Base-by-base conservation (phyloP, 805 yeast genomes). In the Lipomyces yamanashiensis region DNA sequence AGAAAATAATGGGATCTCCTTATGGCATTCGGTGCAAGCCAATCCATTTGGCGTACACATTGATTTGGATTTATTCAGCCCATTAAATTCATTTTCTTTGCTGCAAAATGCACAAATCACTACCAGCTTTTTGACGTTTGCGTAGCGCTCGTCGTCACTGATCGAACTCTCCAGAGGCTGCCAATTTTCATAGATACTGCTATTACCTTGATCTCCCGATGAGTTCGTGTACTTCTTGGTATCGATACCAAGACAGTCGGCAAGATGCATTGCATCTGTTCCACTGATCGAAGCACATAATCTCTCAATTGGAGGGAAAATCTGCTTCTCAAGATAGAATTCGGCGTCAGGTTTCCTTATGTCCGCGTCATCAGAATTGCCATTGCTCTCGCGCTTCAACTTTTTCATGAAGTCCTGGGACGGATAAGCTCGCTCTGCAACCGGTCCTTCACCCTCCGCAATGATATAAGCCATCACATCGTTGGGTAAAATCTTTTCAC, bases 271-370 rank as follows among this genome's bases (percentile, higher is more conserved):
- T 71, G 86, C 81, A 73, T 93, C 98, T 67, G 89, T 83, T 48
- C 98, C 97, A 68, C 91, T 96, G 59, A 95, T 86, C 66, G 88
- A 84, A 69, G 88, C 96, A 48, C 93, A 79, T 58, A 95, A 80
- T 76, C 99, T 85, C 73, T 90, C 96, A 9, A 95, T 86, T 2
- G 98, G 98, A 1, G 96, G 92, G 71, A 89, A 85, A 9, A 95
- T 83, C 76, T 95, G 99, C 74, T 91, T 89, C 68, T 87, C 95
- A 70, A 93, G 79, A 74, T 95, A 95, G 73, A 84, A 92, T 45
- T 79, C 81, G 0, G 89, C 82, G 75, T 95, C 99, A 59, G 83
- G 84, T 9, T 21, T 17, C 28, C 40, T 53, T n/a, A 13, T 53
- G n/a, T 40, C 56, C 8, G 34, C 12, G 9, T 21, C 28, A 7